These are phyloP conservation scores for Hysterangium stoloniferum DNA, from an alignment of 768 basidiomycete genomes.

Conservation along the genomic window DNA sequence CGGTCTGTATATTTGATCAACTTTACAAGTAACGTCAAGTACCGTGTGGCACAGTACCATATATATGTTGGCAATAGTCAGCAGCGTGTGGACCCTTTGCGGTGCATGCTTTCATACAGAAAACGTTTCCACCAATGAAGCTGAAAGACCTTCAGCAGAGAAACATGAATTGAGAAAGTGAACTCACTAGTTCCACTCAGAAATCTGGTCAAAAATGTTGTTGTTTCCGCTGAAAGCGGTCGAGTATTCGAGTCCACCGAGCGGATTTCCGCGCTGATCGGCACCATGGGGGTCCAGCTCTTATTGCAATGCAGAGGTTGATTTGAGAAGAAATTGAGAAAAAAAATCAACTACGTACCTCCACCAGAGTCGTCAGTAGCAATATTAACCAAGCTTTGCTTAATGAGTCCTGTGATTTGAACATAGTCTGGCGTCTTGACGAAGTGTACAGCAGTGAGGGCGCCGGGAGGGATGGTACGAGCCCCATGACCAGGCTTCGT, in stretches of 20 bases:
- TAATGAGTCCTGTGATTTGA: constrained; percentile 53
- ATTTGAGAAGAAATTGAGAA: neutral
- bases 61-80: constrained; percentile 59
- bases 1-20: constrained; percentile 30
- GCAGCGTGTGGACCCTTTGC: constrained; percentile 39
- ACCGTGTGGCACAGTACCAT: no score
- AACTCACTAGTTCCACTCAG: constrained; percentile 61
- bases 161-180: neutral
- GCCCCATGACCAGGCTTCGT: constrained; percentile 60
- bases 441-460: constrained; percentile 57
- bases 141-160: constrained; percentile 28
- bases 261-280: constrained; percentile 63
- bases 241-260: constrained; percentile 65
- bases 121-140: constrained; percentile 58
- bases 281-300: neutral
- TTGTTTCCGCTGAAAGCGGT: constrained; percentile 41
- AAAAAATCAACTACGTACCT: constrained; percentile 19
- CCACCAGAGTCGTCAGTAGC: constrained; percentile 53
- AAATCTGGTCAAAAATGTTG: constrained; percentile 42
- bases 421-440: constrained; percentile 51
- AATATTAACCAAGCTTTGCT: constrained; percentile 55
- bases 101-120: constrained; percentile 72
- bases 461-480: constrained; percentile 60
- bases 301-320: neutral
- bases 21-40: constrained; percentile 8